Base-by-base conservation (phyloP, 345 rosid species). In the Clarkia xantiana region DNA sequence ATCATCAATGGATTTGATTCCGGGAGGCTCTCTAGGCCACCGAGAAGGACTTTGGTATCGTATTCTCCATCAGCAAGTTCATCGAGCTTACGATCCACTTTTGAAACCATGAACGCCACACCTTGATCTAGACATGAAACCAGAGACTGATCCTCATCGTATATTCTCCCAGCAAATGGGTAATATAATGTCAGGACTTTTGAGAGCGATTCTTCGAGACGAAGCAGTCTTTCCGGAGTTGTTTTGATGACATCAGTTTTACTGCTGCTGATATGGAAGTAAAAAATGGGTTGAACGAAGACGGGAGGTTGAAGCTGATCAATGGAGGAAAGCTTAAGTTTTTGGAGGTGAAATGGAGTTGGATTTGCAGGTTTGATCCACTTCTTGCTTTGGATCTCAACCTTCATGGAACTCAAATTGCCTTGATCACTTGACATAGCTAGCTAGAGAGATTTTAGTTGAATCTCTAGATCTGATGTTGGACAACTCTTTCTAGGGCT, bases 211-310 rank as follows among this genome's bases (percentile, higher is more conserved):
- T 55, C 59, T 14, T 55, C 51, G 9, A 45, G 48, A 8, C 9
- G 51, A 18, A 1, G n/a, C n/a, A n/a, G 22, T 45, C 36, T 52
- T 25, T n/a, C n/a, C n/a, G n/a, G n/a, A n/a, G n/a, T n/a, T n/a
- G n/a, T n/a, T n/a, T n/a, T n/a, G n/a, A n/a, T n/a, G n/a, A n/a
- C n/a, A n/a, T 36, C 49, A 14, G 14, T 44, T 52, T 45, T 56
- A 9, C 56, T 44, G 18, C 34, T 14, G n/a, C n/a, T n/a, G n/a
- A n/a, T n/a, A 29, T 8, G 14, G 51, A 64, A 72, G 61, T 67
- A 61, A 66, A 62, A 67, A n/a, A 67, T 53, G 42, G 60, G 9
- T 9, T 19, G 18, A 3, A 45, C 49, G 16, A 42, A 54, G 3
- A 17, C n/a, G 17, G 22, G 19, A 53, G 15, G 57, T 18, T 42